phyloP scores from a whole-genome alignment of 2,329 filamentous ascomycete species.

The Metarhizium humberi region DNA sequence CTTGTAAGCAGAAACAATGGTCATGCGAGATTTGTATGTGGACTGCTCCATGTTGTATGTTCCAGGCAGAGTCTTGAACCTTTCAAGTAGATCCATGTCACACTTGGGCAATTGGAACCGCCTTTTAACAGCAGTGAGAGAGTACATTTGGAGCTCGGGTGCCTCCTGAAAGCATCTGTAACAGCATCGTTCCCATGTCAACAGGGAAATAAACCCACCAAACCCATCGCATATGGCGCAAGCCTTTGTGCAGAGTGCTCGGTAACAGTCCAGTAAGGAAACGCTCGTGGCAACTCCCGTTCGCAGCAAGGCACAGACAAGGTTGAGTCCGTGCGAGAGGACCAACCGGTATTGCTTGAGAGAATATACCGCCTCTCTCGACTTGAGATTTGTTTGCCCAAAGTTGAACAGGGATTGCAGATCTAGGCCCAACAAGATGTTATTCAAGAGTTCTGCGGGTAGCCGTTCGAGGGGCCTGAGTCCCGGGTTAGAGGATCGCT shows the following conservation, averaged over 20 bases:
- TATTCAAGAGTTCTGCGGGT: no score
- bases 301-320: conserved; percentile 20
- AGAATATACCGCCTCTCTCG: conserved; percentile 14
- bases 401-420: conserved; percentile 21
- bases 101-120: conserved; percentile 12
- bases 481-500: no score
- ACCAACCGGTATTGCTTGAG: conserved; percentile 16
- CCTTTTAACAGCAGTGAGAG: conserved; percentile 11
- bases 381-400: conserved; percentile 17
- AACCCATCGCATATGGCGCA: conserved; percentile 17
- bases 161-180: conserved; percentile 15
- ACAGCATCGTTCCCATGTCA: conserved; percentile 19
- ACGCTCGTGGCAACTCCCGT: conserved; percentile 15
- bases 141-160: conserved; percentile 13
- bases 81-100: no score
- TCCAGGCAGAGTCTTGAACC: background rate
- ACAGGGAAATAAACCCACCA: conserved; percentile 16
- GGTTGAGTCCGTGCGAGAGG: conserved; percentile 15
- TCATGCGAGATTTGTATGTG: no score
- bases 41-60: no score
- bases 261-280: conserved; percentile 15
- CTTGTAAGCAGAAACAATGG: no score
- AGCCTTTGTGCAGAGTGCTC: conserved; percentile 14
- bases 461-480: no score
- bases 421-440: no score